A percentile compares a stretch with the other conserved stretches of the same genome.
Evolutionary conservation across 2,329 filamentous ascomycete genomes (phyloP).

Genomic region (Exophiala viscosa): DNA sequence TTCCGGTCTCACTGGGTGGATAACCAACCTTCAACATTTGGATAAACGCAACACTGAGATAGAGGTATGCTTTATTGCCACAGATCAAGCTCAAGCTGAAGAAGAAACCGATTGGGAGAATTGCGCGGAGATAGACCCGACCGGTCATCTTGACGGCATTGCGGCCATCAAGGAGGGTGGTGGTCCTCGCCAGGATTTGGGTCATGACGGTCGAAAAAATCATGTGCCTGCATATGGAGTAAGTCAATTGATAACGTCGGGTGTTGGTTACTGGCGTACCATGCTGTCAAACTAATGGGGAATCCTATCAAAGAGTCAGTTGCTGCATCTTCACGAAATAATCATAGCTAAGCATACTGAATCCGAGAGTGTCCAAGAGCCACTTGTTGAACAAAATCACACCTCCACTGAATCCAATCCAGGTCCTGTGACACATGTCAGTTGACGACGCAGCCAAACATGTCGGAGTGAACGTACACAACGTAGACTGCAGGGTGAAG

Average conservation of each 20-base stretch:
- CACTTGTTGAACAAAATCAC: constrained; percentile 99
- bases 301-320: constrained; percentile 18
- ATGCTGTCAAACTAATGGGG: constrained; percentile 67
- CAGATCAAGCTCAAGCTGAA: constrained; percentile 96
- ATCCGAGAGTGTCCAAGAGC: constrained; percentile 72
- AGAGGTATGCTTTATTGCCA: constrained; percentile 92
- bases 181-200: constrained; percentile 86
- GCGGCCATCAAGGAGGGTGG: constrained; percentile 82
- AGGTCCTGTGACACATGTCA: constrained; percentile 56
- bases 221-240: constrained; percentile 58
- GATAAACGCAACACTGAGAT: constrained; percentile 93
- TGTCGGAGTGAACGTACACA: constrained; percentile 41
- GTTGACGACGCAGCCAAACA: neutral
- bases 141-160: constrained; percentile 98
- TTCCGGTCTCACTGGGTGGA: constrained; percentile 24
- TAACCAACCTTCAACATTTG: constrained; percentile 94
- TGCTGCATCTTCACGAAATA: neutral
- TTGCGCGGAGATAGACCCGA: constrained; percentile 84
- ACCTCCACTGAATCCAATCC: constrained; percentile 88
- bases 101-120: constrained; percentile 91
- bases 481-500: constrained; percentile 87
- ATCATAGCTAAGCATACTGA: constrained; percentile 38
- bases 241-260: neutral
- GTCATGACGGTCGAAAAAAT: constrained; percentile 91
- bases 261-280: constrained; percentile 34